Percentiles rank a stretch among this genome's conserved stretches.
These are phyloP conservation scores for Rhododendron mucronatum DNA, from an alignment of 148 eudicot species.

Conservation along the genomic window DNA sequence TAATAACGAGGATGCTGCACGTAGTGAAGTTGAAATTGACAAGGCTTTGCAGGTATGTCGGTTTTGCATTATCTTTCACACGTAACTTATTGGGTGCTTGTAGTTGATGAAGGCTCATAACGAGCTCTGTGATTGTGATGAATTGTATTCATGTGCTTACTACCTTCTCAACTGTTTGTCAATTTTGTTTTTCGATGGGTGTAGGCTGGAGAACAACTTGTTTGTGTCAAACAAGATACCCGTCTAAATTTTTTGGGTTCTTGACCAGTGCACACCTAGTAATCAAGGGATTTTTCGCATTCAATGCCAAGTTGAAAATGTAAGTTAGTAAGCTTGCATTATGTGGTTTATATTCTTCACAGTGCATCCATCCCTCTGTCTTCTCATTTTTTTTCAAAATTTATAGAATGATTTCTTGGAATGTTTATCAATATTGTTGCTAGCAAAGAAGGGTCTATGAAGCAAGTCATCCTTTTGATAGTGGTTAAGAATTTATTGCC, in stretches of 20 bases:
- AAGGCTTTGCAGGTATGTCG: constrained; percentile 54
- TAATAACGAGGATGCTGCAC: constrained; percentile 81
- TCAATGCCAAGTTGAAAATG: constrained; percentile 63
- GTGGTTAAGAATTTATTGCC: not conserved
- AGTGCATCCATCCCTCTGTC: not conserved
- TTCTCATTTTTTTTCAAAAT: not conserved
- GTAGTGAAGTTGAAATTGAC: constrained; percentile 73
- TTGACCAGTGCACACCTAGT: constrained; percentile 84
- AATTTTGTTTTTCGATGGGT: constrained; percentile 16
- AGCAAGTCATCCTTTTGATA: not conserved
- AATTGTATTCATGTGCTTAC: too few species aligned
- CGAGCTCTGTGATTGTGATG: not conserved
- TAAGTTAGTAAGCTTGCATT: constrained; percentile 17
- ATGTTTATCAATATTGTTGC: not conserved
- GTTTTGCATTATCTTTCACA: not conserved
- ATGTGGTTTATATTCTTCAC: not conserved
- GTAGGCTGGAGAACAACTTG: constrained; percentile 83
- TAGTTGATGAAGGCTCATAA: not conserved
- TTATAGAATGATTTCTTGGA: not conserved
- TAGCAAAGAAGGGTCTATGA: not conserved
- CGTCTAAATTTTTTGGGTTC: constrained; percentile 70
- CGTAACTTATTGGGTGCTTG: not conserved
- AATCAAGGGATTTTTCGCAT: constrained; percentile 73
- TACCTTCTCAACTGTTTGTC: not conserved
- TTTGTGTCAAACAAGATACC: constrained; percentile 85